Base-by-base conservation (phyloP, 768 basidiomycete species). In the Russula sp. region DNA sequence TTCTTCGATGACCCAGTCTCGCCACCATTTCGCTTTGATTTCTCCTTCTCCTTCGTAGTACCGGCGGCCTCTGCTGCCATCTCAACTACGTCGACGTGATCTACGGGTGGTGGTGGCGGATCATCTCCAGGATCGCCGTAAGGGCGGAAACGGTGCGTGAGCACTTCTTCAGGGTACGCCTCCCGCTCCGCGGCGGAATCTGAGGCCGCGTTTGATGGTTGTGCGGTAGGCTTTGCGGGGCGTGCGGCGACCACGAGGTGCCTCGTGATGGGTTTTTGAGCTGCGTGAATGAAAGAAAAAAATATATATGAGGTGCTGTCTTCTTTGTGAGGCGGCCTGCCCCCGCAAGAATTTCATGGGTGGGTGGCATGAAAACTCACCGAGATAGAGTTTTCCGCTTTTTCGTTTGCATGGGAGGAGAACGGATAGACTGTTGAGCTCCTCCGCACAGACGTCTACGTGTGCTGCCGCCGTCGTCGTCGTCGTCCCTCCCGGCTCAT, bases 101-200 rank as follows among this genome's bases (percentile, higher is more conserved):
- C 42, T 35, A 38, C 47, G 0, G 32, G 51, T n/a, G 58, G 46
- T 6, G 22, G 38, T n/a, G n/a, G n/a, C n/a, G n/a, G n/a, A n/a
- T n/a, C n/a, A 32, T 58, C 53, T 7, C 54, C 47, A 39, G 35
- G 58, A 25, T 65, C 65, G 10, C 66, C 66, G 35, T 62, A 66
- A 14, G 66, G 64, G 5, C 47, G 43, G 29, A 65, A 67, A 18
- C 64, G 57, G 49, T 67, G 66, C 9, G 39, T 67, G 35, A 67
- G 58, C 36, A 46, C 49, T 16, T 51, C 38, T 16, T 61, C 66
- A 3, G 66, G 64, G 35, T 67, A 67, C 16, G 64, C 57, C 32
- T 65, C 60, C 20, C 66, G 60, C 35, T 60, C 50, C 1, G 42
- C 13, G 22, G 36, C 25, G 25, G 25, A 29, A n/a, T 51, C 29